Percentiles rank a stretch among this genome's conserved stretches.
Evolutionary conservation across 2,329 filamentous ascomycete species (phyloP).

Genomic region (Acrodontium crateriforme): DNA sequence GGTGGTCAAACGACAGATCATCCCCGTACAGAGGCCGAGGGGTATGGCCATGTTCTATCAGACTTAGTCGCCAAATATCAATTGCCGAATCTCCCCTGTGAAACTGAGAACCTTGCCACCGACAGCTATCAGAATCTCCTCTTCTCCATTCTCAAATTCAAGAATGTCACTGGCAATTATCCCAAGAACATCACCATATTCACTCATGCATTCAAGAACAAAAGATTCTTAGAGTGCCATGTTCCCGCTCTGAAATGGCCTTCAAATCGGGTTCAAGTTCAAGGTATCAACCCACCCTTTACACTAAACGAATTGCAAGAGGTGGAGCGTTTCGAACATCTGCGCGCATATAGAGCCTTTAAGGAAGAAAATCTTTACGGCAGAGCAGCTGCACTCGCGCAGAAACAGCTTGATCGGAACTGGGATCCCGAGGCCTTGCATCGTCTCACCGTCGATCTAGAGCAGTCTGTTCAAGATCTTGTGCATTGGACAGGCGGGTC

Average conservation of each 20-base stretch:
- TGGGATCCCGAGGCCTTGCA: slow-evolving; percentile 19
- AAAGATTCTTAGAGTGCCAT: slow-evolving; percentile 27
- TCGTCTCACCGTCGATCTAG: slow-evolving; percentile 9
- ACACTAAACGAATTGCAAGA: slow-evolving; percentile 22
- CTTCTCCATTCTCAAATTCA: slow-evolving; percentile 52
- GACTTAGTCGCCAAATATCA: too few species aligned
- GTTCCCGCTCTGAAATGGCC: slow-evolving; percentile 32
- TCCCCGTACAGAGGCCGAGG: slow-evolving; percentile 15
- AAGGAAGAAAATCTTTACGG: slow-evolving; percentile 28
- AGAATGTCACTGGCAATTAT: slow-evolving; percentile 24
- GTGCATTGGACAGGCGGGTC: slow-evolving; percentile 18
- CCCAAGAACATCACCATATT: slow-evolving; percentile 29
- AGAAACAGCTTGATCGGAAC: slow-evolving; percentile 27
- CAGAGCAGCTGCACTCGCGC: slow-evolving; percentile 18
- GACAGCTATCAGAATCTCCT: slow-evolving; percentile 80
- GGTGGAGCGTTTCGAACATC: slow-evolving; percentile 24
- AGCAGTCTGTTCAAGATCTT: slow-evolving; percentile 11
- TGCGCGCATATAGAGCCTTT: slow-evolving; percentile 26
- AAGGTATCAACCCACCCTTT: slow-evolving; percentile 34
- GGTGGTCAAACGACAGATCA: slow-evolving; percentile 40
- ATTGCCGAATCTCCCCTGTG: too few species aligned
- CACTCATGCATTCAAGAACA: slow-evolving; percentile 35
- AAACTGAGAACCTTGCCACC: slow-evolving; percentile 53
- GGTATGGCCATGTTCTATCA: slow-evolving; percentile 11
- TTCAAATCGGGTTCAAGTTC: slow-evolving; percentile 24